Conservation (phyloP, 1,139 yeast species). For the Zygosaccharomyces pseudobailii region DNA sequence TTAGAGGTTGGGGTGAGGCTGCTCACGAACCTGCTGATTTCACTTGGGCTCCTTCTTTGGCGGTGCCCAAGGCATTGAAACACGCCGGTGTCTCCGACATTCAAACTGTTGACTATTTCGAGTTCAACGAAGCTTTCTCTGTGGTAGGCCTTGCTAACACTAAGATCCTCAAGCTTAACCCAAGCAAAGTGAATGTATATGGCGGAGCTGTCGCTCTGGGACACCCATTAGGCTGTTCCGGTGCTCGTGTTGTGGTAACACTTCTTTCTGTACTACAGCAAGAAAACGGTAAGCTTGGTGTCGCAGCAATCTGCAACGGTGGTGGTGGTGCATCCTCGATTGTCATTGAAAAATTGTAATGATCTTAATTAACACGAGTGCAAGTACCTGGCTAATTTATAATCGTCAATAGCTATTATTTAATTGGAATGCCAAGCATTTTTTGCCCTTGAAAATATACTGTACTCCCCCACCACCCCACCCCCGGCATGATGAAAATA, state of each 20-base stretch:
- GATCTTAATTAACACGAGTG: neutral
- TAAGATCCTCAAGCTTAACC: conserved; percentile 60
- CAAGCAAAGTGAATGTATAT: conserved; percentile 77
- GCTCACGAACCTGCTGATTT: conserved; percentile 91
- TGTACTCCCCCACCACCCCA: neutral
- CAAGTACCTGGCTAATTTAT: neutral
- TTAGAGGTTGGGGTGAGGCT: conserved; percentile 96
- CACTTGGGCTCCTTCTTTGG: conserved; percentile 90
- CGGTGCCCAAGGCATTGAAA: conserved; percentile 91
- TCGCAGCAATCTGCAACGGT: conserved; percentile 96
- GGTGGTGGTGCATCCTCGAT: conserved; percentile 97
- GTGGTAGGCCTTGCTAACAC: conserved; percentile 93
- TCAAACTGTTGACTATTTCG: conserved; percentile 56
- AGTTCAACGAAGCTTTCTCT: conserved; percentile 94
- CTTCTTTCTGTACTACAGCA: conserved; percentile 70
- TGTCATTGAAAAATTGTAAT: conserved; percentile 56
- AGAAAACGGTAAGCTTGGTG: conserved; percentile 85
- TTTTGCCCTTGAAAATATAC: neutral
- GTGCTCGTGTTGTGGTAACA: conserved; percentile 91
- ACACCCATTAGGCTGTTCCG: conserved; percentile 96
- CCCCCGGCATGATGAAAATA: neutral
- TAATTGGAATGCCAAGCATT: neutral
- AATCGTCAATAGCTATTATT: neutral
- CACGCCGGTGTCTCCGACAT: conserved; percentile 61
- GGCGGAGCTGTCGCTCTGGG: conserved; percentile 99